A percentile compares a stretch with the other conserved stretches of the same genome.
Conservation (phyloP, 192 early-diverging fungal species). For the Fimicolochytrium jonesii region DNA sequence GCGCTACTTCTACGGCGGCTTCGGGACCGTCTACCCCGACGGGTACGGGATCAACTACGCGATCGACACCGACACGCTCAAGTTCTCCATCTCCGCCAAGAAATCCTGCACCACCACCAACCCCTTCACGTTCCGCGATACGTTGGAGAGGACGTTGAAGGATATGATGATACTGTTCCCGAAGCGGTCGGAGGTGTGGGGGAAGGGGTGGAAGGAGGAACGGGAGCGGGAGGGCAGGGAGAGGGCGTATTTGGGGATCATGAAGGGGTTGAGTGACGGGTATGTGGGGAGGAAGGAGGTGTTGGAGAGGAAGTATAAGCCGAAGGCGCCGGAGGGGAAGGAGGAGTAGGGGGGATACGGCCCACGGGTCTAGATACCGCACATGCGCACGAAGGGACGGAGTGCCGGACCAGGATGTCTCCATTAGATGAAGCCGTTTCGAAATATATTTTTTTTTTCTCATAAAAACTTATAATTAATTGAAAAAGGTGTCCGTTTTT, state of each 20-base stretch:
- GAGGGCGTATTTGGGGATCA: constrained; percentile 32
- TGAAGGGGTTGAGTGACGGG: constrained; percentile 41
- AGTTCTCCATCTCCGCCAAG: constrained; percentile 56
- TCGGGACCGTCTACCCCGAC: constrained; percentile 49
- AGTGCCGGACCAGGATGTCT: too few species aligned
- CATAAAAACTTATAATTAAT: too few species aligned
- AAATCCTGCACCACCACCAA: constrained; percentile 38
- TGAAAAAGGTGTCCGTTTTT: too few species aligned
- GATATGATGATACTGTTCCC: constrained; percentile 64
- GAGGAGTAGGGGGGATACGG: too few species aligned
- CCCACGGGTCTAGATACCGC: too few species aligned
- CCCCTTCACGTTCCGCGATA: constrained; percentile 55
- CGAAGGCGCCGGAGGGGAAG: background rate
- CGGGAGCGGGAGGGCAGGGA: constrained; percentile 33
- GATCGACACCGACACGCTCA: constrained; percentile 55
- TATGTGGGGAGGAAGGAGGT: constrained; percentile 29
- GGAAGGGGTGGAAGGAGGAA: constrained; percentile 39
- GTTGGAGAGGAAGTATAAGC: constrained; percentile 23
- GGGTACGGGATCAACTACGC: constrained; percentile 56
- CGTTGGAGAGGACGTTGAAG: constrained; percentile 53
- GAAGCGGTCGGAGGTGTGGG: constrained; percentile 53
- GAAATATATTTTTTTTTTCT: too few species aligned
- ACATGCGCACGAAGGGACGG: too few species aligned
- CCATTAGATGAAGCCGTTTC: too few species aligned
- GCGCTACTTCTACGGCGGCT: constrained; percentile 47